Base-by-base conservation (phyloP, 192 early-diverging fungal genomes). In the Lobulomyces angularis region DNA sequence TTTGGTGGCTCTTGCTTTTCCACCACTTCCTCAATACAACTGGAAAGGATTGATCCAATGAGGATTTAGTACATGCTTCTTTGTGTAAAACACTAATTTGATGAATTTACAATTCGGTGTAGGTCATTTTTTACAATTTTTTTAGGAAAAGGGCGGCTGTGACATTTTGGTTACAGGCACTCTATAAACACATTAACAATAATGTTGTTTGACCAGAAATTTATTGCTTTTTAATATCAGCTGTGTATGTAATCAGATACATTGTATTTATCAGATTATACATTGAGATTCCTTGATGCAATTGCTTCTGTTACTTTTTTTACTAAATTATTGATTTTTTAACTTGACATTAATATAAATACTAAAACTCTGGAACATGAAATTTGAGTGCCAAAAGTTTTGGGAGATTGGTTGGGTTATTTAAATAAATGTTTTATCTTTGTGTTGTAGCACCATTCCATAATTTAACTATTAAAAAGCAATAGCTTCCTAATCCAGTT, bases 151-250 rank as follows among this genome's bases (percentile, higher is more conserved):
- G 21, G 26, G 48, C 57, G 3, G 50, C 69, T 56, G 71, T 69
- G 22, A 72, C 72, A 37, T 64, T 69, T 37, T 65, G 64, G 34
- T 71, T 72, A 5, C 71, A 46, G 18, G 62, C 66, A 27, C 72
- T 53, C 72, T 70, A 75, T 19, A 75, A 46, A 51, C 73, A 75
- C 7, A 71, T 52, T 6, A 70, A 64, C 35, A 61, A 56, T 9
- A 65, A 45, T 8, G 72, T 70, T 19, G 61, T 64, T 24, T 61
- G 69, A 20, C 79, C 70, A 23, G 74, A 74, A 47, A 85, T 63
- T 42, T 85, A 85, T 2, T 80, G 77, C 34, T 83, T 49, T 8
- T 74, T 64, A 11, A 80, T 81, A 17, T 72, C 57, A 43, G 81
- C 80, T 8, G 42, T 65, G 41, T 85, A 85, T 5, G 41, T 34